Evolutionary conservation across 805 yeast genomes (phyloP).

Genomic region (Monosporozyma solicola): DNA sequence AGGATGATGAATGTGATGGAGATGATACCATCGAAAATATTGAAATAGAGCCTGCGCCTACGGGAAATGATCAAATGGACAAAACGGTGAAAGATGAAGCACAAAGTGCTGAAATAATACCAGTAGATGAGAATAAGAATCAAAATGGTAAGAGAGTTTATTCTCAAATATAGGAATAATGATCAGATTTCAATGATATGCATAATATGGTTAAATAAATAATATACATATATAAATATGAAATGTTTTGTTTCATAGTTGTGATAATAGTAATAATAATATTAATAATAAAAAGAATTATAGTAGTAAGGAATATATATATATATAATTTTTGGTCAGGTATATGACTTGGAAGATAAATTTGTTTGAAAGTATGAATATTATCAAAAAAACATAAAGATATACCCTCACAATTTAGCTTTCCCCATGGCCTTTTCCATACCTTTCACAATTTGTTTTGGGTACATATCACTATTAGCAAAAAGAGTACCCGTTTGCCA

Average conservation of each 20-base stretch:
- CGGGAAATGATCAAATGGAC: neutral
- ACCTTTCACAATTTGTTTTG: constrained; percentile 32
- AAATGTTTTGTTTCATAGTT: neutral
- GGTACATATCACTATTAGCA: constrained; percentile 33
- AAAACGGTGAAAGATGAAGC: neutral
- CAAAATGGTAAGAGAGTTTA: constrained; percentile 1
- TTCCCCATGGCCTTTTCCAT: constrained; percentile 6
- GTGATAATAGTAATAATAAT: neutral
- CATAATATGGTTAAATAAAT: neutral
- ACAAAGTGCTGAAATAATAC: neutral
- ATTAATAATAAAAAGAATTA: neutral
- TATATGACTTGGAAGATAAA: no score
- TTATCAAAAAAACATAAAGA: no score
- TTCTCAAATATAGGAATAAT: neutral
- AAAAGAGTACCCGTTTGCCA: constrained; percentile 66
- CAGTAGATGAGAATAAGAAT: neutral
- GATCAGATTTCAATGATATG: neutral
- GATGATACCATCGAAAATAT: neutral
- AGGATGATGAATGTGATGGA: neutral
- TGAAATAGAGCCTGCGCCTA: neutral
- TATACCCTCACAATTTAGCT: neutral
- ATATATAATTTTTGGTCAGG: no score
- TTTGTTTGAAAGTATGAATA: no score
- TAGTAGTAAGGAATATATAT: neutral
- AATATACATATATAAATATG: neutral